A percentile compares a stretch with the other conserved stretches of the same genome.
phyloP scores from a whole-genome alignment of 768 basidiomycete species.

The Suillus weaverae region DNA sequence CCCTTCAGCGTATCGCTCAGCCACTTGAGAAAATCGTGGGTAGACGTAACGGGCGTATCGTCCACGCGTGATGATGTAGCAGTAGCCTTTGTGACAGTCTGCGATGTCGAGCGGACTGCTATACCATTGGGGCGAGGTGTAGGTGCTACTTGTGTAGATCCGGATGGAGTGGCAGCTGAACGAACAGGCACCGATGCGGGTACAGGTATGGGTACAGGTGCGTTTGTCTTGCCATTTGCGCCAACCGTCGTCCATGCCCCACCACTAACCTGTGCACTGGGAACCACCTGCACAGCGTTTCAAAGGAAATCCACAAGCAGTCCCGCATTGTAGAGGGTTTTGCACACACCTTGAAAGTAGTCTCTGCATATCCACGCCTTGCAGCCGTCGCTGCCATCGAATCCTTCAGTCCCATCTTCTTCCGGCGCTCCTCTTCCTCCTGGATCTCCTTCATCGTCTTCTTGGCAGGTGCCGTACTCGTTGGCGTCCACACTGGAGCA shows the following conservation, averaged over 20 bases:
- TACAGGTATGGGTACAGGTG: conserved; percentile 24
- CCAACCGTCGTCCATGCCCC: conserved; percentile 90
- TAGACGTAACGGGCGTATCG: conserved; percentile 66
- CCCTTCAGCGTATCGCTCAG: conserved; percentile 81
- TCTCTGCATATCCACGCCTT: conserved; percentile 78
- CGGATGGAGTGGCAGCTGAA: conserved; percentile 33
- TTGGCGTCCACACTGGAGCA: conserved; percentile 72
- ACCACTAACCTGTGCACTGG: conserved; percentile 36
- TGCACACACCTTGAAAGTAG: conserved; percentile 63
- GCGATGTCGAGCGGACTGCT: conserved; percentile 37
- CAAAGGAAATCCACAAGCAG: conserved; percentile 10
- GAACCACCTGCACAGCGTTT: conserved; percentile 30
- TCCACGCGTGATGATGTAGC: conserved; percentile 48
- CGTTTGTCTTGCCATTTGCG: conserved; percentile 59
- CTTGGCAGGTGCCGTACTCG: conserved; percentile 58
- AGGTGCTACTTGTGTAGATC: conserved; percentile 30
- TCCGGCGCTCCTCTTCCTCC: conserved; percentile 91
- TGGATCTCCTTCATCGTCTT: conserved; percentile 99
- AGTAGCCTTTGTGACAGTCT: conserved; percentile 31
- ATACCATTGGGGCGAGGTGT: conserved; percentile 40
- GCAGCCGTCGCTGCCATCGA: conserved; percentile 54
- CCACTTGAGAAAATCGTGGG: conserved; percentile 93
- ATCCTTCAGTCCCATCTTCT: conserved; percentile 65
- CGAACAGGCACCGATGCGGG: conserved; percentile 29
- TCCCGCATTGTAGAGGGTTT: not conserved